Evolutionary conservation across 2,329 filamentous ascomycete genomes (phyloP).

Genomic region (Xylariaceae sp.): DNA sequence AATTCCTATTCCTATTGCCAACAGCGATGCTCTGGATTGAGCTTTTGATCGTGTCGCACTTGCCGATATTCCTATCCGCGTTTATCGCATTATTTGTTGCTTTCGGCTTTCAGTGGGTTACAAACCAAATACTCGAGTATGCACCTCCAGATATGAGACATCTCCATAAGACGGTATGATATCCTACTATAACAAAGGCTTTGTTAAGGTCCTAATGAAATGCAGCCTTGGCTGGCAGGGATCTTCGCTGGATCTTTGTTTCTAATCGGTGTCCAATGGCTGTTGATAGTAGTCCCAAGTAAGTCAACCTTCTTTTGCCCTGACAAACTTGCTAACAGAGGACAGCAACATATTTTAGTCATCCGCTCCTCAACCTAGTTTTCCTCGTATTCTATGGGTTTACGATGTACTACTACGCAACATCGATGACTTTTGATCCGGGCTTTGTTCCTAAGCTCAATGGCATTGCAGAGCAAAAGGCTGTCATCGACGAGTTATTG

Average conservation of each 20-base stretch:
- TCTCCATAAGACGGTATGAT: constrained; percentile 82
- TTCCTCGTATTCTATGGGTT: constrained; percentile 70
- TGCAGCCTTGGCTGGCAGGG: constrained; percentile 85
- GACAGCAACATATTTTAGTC: constrained; percentile 66
- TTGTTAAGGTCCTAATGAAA: constrained; percentile 17
- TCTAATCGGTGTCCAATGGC: constrained; percentile 77
- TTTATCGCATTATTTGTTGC: constrained; percentile 70
- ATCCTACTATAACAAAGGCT: neutral
- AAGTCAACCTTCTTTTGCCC: constrained; percentile 38
- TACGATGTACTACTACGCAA: constrained; percentile 84
- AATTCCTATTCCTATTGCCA: constrained; percentile 90
- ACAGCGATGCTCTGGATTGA: constrained; percentile 76
- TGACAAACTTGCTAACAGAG: constrained; percentile 40
- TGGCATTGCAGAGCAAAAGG: constrained; percentile 87
- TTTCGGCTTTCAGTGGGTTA: constrained; percentile 77
- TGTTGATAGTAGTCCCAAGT: constrained; percentile 76
- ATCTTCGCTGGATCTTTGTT: constrained; percentile 91
- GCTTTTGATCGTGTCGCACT: constrained; percentile 73
- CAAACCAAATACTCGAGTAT: constrained; percentile 78
- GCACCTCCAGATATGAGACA: constrained; percentile 87
- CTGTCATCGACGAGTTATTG: constrained; percentile 86
- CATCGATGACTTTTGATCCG: constrained; percentile 86
- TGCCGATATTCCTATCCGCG: constrained; percentile 77
- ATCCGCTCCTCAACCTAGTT: constrained; percentile 77
- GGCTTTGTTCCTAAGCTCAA: constrained; percentile 91